phyloP scores from a whole-genome alignment of 2,329 filamentous ascomycete genomes.

The Coleophoma eucalyptorum region DNA sequence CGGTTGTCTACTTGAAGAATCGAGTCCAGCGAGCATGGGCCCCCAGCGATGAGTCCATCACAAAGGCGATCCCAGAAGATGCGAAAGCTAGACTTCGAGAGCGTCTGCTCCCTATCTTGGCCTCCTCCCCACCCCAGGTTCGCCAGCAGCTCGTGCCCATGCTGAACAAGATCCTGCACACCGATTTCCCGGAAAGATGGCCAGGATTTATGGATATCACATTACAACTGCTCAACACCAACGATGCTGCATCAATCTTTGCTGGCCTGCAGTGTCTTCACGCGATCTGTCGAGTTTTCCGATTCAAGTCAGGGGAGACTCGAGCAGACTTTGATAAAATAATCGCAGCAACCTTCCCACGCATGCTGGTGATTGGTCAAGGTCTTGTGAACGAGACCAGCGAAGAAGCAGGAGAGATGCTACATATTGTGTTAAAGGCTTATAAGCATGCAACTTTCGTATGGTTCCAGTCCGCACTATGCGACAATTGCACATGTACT shows the following conservation, averaged over 20 bases:
- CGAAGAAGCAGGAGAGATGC: conserved; percentile 93
- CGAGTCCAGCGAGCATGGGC: conserved; percentile 91
- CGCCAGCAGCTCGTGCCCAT: conserved; percentile 92
- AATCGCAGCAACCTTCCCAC: conserved; percentile 85
- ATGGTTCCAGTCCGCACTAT: conserved; percentile 32
- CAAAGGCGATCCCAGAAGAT: conserved; percentile 75
- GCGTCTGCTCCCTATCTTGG: conserved; percentile 84
- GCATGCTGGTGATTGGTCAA: conserved; percentile 81
- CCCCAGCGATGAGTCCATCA: conserved; percentile 68
- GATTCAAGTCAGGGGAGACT: conserved; percentile 82
- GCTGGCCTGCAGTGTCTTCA: conserved; percentile 91
- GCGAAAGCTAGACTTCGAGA: conserved; percentile 87
- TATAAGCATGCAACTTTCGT: conserved; percentile 99
- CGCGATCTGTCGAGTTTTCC: conserved; percentile 91
- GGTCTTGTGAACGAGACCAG: conserved; percentile 87
- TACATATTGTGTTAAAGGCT: conserved; percentile 89
- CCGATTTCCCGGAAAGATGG: conserved; percentile 94
- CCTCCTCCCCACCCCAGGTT: conserved; percentile 73
- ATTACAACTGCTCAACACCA: conserved; percentile 80
- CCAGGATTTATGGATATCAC: conserved; percentile 93
- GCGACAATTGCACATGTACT: conserved; percentile 23
- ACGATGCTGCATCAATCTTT: conserved; percentile 82
- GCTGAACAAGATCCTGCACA: conserved; percentile 92
- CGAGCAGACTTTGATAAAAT: conserved; percentile 91
- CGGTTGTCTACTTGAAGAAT: conserved; percentile 97